Base-by-base conservation (phyloP, 2,329 filamentous ascomycete genomes). In the Alternaria gaisen region DNA sequence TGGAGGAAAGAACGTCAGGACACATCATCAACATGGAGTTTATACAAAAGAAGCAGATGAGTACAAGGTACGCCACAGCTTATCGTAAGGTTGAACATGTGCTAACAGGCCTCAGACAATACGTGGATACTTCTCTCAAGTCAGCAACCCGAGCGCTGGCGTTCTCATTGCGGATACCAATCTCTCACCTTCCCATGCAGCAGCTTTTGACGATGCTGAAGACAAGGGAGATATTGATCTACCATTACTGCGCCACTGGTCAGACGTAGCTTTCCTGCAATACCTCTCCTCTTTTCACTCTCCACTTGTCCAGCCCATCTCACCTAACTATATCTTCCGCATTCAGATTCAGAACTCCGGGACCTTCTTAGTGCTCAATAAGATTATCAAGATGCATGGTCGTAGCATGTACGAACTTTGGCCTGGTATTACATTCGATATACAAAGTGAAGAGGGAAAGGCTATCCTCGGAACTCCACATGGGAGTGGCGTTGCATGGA, bases 201-300 rank as follows among this genome's bases (percentile, higher is more conserved):
- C 30, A 1, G 20, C 30, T 1, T 48, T 48, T 2, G 20, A 48
- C 16, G 46, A 36, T 22, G 14, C 1, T 18, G 2, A 22, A 5
- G 46, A 48, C 11, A 28, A 48, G 3, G 61, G 61, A 16, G 58
- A 14, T 10, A 34, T 1, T 7, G 44, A 2, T 16, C 11, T 48
- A n/a, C 46, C 58, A 12, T 22, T 22, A 14, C 58, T 67, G 28
- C 26, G 52, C 6, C 47, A 58, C 54, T 65, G 64, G 64, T 67
- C 61, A 16, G 64, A 67, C 24, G 38, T 67, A 38, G 60, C 64
- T 5, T 65, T 47, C n/a, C 36, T 68, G 2, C 64, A 67, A 41
- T 54, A 54, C 16, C 16, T 38, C 4, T 32, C 48, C 4, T 42
- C 48, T 20, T 24, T 34, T 3, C 46, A 36, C 10, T 32, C 32